Evolutionary conservation across 192 early-diverging fungal genomes (phyloP).

Genomic region (Backusella sp.): DNA sequence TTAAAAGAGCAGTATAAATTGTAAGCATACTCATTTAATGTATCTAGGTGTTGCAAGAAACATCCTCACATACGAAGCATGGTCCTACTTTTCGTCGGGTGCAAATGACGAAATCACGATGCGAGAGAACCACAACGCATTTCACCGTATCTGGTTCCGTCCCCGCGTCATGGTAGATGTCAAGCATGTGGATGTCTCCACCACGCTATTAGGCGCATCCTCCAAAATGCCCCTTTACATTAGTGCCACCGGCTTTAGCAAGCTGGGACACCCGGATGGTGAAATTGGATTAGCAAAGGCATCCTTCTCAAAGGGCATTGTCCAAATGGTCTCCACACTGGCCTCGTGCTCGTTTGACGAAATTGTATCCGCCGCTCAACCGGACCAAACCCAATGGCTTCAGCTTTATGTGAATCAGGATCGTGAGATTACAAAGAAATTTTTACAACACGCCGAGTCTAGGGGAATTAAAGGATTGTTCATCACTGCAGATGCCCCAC

Average conservation of each 20-base stretch:
- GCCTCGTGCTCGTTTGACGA: slow-evolving; percentile 71
- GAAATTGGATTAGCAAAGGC: slow-evolving; percentile 63
- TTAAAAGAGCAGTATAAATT: not conserved
- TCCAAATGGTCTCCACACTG: slow-evolving; percentile 78
- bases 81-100: slow-evolving; percentile 83
- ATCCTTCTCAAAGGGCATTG: slow-evolving; percentile 47
- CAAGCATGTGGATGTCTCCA: slow-evolving; percentile 58
- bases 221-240: slow-evolving; percentile 69
- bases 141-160: slow-evolving; percentile 65
- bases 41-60: slow-evolving; percentile 49
- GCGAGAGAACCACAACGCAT: slow-evolving; percentile 78
- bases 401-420: slow-evolving; percentile 86
- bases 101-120: slow-evolving; percentile 81
- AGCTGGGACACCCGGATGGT: slow-evolving; percentile 71
- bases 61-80: slow-evolving; percentile 61
- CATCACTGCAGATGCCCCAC: slow-evolving; percentile 83
- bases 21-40: not conserved
- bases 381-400: slow-evolving; percentile 57
- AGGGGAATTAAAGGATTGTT: slow-evolving; percentile 80
- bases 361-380: slow-evolving; percentile 49
- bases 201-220: slow-evolving; percentile 57
- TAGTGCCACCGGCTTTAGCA: slow-evolving; percentile 70
- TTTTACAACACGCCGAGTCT: slow-evolving; percentile 71
- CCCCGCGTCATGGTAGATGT: slow-evolving; percentile 78
- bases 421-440: slow-evolving; percentile 56